Conservation (phyloP, 2,329 filamentous ascomycete genomes). For the Talaromyces atroroseus region DNA sequence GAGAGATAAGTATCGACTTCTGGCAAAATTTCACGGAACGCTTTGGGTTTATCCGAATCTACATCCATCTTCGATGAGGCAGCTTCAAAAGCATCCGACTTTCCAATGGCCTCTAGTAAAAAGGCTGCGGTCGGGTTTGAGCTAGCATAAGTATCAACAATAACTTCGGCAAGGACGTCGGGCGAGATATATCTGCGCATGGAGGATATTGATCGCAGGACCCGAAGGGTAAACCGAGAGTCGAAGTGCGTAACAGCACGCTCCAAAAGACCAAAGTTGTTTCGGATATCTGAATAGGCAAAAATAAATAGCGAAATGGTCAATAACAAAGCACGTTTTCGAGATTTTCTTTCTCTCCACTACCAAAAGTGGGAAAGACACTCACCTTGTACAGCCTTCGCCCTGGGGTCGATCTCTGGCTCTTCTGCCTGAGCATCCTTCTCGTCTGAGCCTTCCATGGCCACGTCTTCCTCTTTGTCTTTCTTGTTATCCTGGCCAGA, state of each 20-base stretch:
- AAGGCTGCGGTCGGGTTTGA: conserved; percentile 63
- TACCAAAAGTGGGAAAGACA: conserved; percentile 1
- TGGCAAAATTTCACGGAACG: conserved; percentile 68
- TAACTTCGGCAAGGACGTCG: conserved; percentile 73
- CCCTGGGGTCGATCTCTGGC: conserved; percentile 39
- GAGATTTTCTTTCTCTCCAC: neutral
- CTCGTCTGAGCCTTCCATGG: conserved; percentile 57
- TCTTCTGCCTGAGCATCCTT: conserved; percentile 42
- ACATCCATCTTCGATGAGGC: conserved; percentile 67
- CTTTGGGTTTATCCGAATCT: conserved; percentile 62
- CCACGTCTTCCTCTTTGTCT: conserved; percentile 63
- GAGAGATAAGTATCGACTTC: conserved; percentile 86
- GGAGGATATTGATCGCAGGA: conserved; percentile 89
- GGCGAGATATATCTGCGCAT: conserved; percentile 85
- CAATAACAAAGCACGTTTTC: neutral
- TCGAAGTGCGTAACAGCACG: conserved; percentile 91
- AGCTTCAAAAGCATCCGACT: conserved; percentile 59
- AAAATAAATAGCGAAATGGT: neutral
- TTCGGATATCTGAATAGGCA: conserved; percentile 73
- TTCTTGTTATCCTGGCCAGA: conserved; percentile 60
- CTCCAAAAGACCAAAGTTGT: conserved; percentile 86
- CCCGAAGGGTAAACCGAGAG: conserved; percentile 87
- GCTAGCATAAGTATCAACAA: conserved; percentile 71
- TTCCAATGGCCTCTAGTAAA: conserved; percentile 64
- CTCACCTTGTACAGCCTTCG: conserved; percentile 47